Evolutionary conservation across 345 rosid species (phyloP).

Genomic region (Eucalyptus decipiens): DNA sequence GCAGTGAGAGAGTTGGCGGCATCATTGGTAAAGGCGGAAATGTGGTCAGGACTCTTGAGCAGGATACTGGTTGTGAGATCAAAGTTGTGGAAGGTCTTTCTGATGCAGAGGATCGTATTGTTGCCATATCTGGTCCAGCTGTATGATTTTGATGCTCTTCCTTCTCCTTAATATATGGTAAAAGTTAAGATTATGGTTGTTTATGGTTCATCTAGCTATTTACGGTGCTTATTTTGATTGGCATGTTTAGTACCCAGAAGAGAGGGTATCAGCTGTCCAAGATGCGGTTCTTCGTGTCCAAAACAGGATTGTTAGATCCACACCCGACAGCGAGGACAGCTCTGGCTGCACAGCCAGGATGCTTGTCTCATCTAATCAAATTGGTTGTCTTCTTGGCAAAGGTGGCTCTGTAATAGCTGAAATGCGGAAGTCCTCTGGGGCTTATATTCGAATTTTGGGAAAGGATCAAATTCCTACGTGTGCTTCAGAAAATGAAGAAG

Average conservation of each 20-base stretch:
- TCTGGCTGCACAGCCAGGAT: constrained; percentile 31
- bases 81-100: constrained; percentile 47
- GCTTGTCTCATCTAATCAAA: constrained; percentile 57
- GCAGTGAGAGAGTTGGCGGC: constrained; percentile 49
- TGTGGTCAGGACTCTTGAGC: constrained; percentile 44
- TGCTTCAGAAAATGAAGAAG: constrained; percentile 69
- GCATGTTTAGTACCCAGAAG: constrained; percentile 56
- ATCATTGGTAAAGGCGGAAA: constrained; percentile 75
- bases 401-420: constrained; percentile 67
- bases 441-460: constrained; percentile 56
- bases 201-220: not conserved
- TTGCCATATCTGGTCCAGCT: constrained; percentile 56
- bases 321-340: constrained; percentile 47
- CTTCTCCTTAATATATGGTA: not conserved
- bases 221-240: not conserved
- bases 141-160: constrained; percentile 23
- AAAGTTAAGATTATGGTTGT: not conserved
- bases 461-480: constrained; percentile 68
- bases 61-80: constrained; percentile 73
- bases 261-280: constrained; percentile 51
- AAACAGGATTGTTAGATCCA: constrained; percentile 39
- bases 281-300: constrained; percentile 74
- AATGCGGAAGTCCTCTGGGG: constrained; percentile 64
- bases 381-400: constrained; percentile 73
- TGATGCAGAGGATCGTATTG: constrained; percentile 46